Percentiles rank a stretch among this genome's conserved stretches.
These are phyloP conservation scores for Asterella californica DNA, from an alignment of 225 moss, liverwort and hornwort species.

Conservation along the genomic window DNA sequence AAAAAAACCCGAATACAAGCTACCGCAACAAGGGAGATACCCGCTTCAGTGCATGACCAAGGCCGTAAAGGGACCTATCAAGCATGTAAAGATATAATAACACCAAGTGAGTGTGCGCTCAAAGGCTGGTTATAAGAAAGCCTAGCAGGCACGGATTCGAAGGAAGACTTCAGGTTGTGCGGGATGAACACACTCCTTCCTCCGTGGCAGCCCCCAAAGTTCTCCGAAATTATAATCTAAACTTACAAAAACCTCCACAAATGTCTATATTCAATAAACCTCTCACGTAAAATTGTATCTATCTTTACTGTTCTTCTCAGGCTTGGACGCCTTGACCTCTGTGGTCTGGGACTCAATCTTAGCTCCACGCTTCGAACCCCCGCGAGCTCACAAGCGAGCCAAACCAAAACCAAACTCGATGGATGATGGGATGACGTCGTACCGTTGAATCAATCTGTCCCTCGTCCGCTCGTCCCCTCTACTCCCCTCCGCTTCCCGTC, in stretches of 20 bases:
- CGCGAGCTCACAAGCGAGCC: slow-evolving; percentile 1
- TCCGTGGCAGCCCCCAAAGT: slow-evolving; percentile 25
- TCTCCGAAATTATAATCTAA: slow-evolving; percentile 22
- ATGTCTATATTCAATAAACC: slow-evolving; percentile 13
- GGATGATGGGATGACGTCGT: slow-evolving; percentile 14
- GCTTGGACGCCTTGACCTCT: background rate
- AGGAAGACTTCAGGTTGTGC: slow-evolving; percentile 18
- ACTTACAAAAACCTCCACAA: slow-evolving; percentile 19
- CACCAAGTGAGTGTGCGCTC: slow-evolving; percentile 25
- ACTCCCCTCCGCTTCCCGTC: background rate
- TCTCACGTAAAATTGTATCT: slow-evolving; percentile 1
- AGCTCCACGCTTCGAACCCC: slow-evolving; percentile 1
- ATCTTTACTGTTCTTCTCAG: slow-evolving; percentile 8
- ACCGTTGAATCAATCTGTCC: slow-evolving; percentile 4
- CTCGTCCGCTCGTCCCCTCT: background rate
- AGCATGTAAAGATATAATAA: slow-evolving; percentile 25
- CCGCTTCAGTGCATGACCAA: slow-evolving; percentile 29
- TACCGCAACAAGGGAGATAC: slow-evolving; percentile 25
- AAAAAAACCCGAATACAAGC: slow-evolving; percentile 14
- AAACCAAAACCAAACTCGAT: background rate
- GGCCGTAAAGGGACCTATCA: slow-evolving; percentile 30
- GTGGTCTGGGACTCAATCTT: background rate
- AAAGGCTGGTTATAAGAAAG: slow-evolving; percentile 25
- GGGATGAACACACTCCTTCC: slow-evolving; percentile 15
- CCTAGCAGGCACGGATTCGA: slow-evolving; percentile 29